These are phyloP conservation scores for Daldinia bambusicola DNA, from an alignment of 495 filamentous ascomycete species.

Conservation along the genomic window DNA sequence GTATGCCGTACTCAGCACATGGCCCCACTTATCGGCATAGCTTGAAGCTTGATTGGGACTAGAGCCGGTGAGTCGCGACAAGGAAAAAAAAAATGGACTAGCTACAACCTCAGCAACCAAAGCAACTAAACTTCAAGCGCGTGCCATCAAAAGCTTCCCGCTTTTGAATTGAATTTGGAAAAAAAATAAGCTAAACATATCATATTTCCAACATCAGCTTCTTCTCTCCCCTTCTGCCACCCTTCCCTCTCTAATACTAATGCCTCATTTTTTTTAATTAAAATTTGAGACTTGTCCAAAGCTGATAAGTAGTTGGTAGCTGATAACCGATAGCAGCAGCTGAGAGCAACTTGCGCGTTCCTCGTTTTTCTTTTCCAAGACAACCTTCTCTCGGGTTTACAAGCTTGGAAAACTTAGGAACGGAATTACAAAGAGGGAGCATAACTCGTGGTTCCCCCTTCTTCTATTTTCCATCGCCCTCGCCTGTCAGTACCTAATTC, in stretches of 20 bases:
- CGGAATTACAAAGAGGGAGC: conserved; percentile 1
- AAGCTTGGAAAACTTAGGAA: background rate
- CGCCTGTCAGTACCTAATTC: conserved; percentile 10
- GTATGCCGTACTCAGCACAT: background rate
- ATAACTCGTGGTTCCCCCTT: conserved; percentile 7
- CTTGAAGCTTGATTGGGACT: conserved; percentile 14
- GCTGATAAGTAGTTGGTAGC: background rate
- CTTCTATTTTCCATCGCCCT: conserved; percentile 16
- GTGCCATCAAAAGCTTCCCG: conserved; percentile 22
- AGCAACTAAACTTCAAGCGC: conserved; percentile 22
- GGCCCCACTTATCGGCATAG: conserved; percentile 6
- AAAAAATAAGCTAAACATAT: conserved; percentile 27
- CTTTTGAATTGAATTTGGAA: conserved; percentile 16
- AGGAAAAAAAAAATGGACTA: conserved; percentile 23
- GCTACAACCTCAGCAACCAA: conserved; percentile 16
- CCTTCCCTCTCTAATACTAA: background rate
- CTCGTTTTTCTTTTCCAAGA: conserved; percentile 10
- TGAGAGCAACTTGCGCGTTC: conserved; percentile 1
- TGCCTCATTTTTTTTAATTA: background rate
- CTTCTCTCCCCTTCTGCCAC: background rate
- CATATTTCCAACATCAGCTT: conserved; percentile 13
- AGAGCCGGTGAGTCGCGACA: conserved; percentile 29
- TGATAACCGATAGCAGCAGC: conserved; percentile 1
- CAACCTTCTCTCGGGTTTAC: conserved; percentile 3
- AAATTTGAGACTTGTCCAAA: background rate